phyloP scores from a whole-genome alignment of 352 stramenopile species.

The Phytophthora pluvialis region DNA sequence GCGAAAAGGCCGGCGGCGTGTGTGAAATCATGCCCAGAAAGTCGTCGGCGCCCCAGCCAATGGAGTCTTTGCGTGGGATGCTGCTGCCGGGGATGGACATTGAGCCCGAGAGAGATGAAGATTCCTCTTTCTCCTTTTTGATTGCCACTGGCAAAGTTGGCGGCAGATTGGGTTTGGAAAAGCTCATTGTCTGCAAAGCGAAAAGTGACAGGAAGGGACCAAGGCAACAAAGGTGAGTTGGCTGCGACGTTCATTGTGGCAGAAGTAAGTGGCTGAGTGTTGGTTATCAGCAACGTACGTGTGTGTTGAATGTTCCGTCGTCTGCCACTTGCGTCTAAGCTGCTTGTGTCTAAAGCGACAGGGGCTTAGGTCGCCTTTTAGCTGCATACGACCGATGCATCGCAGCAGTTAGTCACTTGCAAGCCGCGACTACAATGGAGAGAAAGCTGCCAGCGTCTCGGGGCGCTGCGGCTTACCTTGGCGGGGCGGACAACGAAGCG shows the following conservation, averaged over 20 bases:
- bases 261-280: background rate
- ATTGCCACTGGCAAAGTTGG: slow-evolving; percentile 74
- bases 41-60: slow-evolving; percentile 85
- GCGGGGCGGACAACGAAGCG: slow-evolving; percentile 1
- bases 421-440: background rate
- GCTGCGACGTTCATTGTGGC: slow-evolving; percentile 1
- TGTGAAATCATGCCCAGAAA: slow-evolving; percentile 90
- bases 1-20: slow-evolving; percentile 91
- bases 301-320: background rate
- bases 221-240: background rate
- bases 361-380: slow-evolving; percentile 12
- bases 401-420: background rate
- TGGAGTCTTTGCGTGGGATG: slow-evolving; percentile 78
- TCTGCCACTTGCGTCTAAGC: slow-evolving; percentile 2
- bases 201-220: slow-evolving; percentile 8
- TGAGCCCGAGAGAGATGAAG: slow-evolving; percentile 28
- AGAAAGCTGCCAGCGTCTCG: background rate
- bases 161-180: slow-evolving; percentile 59
- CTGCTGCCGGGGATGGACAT: slow-evolving; percentile 46
- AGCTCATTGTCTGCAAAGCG: slow-evolving; percentile 38
- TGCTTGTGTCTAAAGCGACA: slow-evolving; percentile 34
- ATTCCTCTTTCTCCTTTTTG: slow-evolving; percentile 65
- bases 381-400: slow-evolving; percentile 5
- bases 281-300: slow-evolving; percentile 5
- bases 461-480: slow-evolving; percentile 1